Evolutionary conservation across 1,139 yeast genomes (phyloP), one percentile per base, ranked within the genome.

Genomic region (Eremothecium coryli): DNA sequence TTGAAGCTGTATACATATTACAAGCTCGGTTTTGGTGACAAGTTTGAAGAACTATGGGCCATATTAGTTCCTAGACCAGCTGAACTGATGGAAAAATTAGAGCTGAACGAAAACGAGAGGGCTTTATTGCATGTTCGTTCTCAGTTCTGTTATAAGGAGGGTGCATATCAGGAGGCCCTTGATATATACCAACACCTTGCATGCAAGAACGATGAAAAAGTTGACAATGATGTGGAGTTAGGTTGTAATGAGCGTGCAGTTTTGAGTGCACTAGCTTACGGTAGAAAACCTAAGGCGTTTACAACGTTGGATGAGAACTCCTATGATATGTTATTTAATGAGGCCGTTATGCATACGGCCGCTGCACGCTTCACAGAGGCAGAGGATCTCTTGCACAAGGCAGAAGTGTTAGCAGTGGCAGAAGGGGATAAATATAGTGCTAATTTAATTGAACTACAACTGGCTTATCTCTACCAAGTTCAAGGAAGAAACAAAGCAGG

Each of bases 91-190:
- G 26, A 28, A n/a, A 39, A 41, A 18, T 25, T 21, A 12, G 2
- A 31, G 5, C 5, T 29, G n/a, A 18, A 31, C n/a, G 27, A 7
- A 4, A 9, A 11, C 10, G 15, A 26, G 3, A 61, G 76, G 45
- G 88, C 85, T 0, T 60, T 82, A 40, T 61, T 68, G 36, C 95
- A 86, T 54, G 68, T 85, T n/a, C 59, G 77, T 42, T 95, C 96
- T 0, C 98, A 88, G 60, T 75, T 76, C 42, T 71, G 70, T 51
- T 85, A 82, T 62, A 77, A 77, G 50, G 56, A 58, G 23, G 96
- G 95, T 6, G 55, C 70, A 14, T 68, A 72, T 45, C 54, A 50
- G 1, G 66, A 68, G 30, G 76, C 95, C 0, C 64, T 71, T 41
- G 54, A 59, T 4, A 46, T 82, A 3, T 85, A 84, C 52, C 60